Base-by-base conservation (phyloP, 768 basidiomycete genomes). In the Scleroderma bovista region DNA sequence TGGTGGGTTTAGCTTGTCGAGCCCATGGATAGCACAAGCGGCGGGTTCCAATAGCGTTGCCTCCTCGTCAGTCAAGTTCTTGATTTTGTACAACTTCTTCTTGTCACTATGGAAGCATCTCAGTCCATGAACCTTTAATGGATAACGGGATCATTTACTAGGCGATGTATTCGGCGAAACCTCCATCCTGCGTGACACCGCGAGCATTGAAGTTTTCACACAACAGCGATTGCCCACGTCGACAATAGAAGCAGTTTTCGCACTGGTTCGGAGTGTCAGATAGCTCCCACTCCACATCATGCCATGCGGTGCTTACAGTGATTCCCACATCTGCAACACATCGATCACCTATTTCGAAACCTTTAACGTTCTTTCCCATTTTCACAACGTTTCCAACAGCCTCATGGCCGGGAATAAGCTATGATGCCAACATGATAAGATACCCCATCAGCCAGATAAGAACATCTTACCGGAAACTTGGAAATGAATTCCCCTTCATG, bases 41-140 rank as follows among this genome's bases (percentile, higher is more conserved):
- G 90, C 88, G 36, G 93, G 93, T 62, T 94, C 92, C 32, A 93
- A 75, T 17, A 95, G 79, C 3, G 89, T 92, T 1, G 91, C 81
- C 55, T 93, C 91, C 59, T 90, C 86, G 61, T 93, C 90, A 8
- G 80, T 80, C 46, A 94, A 77, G 69, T 93, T 93, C 56, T 91
- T 71, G 58, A 93, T 84, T 69, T 89, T 90, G 76, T 89, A 94
- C 17, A 89, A 72, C 60, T 92, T 93, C 64, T 83, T 77, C 52
- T 86, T 75, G 50, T 78, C 73, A 57, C 85, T 41, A 47, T 15
- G 43, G 32, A 51, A 13, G 31, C 26, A 40, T 40, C 26, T 48
- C 4, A 32, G 3, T 10, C 13, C 19, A 19, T 3, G 8, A 19
- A 11, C 22, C 9, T 3, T 16, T 11, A 20, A 23, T 22, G 1